Evolutionary conservation across 305 asterid genomes (phyloP).

Genomic region (Stenogyne calaminthoides): DNA sequence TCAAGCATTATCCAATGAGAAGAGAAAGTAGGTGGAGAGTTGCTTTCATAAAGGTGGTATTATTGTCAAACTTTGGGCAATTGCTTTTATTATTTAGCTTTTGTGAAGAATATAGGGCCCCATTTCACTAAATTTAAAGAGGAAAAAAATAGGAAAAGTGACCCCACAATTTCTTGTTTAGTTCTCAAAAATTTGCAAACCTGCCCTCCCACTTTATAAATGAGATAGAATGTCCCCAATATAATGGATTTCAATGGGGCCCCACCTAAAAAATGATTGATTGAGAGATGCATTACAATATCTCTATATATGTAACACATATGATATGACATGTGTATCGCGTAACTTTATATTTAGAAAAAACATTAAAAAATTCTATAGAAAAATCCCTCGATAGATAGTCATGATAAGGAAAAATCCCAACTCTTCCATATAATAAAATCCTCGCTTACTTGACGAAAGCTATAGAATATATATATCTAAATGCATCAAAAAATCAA

Average conservation of each 20-base stretch:
- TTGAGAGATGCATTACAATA: constrained; percentile 8
- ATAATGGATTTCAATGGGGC: constrained; percentile 31
- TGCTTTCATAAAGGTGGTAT: constrained; percentile 52
- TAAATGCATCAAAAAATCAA: too few relatives aligned
- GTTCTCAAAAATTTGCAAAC: background rate
- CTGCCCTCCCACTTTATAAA: constrained; percentile 35
- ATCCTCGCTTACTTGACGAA: too few relatives aligned
- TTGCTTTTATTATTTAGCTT: constrained; percentile 47
- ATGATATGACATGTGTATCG: background rate
- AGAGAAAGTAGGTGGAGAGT: constrained; percentile 44
- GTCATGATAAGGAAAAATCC: too few relatives aligned
- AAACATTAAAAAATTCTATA: too few relatives aligned
- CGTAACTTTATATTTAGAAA: too few relatives aligned
- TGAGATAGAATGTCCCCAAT: constrained; percentile 31
- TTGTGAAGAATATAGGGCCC: constrained; percentile 41
- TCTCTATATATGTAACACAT: background rate
- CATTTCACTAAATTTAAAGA: constrained; percentile 31
- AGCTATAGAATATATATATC: too few relatives aligned
- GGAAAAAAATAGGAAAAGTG: constrained; percentile 29
- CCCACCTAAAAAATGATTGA: constrained; percentile 46
- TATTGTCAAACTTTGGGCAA: constrained; percentile 53
- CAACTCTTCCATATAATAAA: too few relatives aligned
- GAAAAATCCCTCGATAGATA: too few relatives aligned
- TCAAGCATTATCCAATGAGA: background rate
- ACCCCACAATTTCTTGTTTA: constrained; percentile 48